A percentile compares a stretch with the other conserved stretches of the same genome.
Conservation (phyloP, 2,329 filamentous ascomycete genomes). For the Septoria linicola region DNA sequence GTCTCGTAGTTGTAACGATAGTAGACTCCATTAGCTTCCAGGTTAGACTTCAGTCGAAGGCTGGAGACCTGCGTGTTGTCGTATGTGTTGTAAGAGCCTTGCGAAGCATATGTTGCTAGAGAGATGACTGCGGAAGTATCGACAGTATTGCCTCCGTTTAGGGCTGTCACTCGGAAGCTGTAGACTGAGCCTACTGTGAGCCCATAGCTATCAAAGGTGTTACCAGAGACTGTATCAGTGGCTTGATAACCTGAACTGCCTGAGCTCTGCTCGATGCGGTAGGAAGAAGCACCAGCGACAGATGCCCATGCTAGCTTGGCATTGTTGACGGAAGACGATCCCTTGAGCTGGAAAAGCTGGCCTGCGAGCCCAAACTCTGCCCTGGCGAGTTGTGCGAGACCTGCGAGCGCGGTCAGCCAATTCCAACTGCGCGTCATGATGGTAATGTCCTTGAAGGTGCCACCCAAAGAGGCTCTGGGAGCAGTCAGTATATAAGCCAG, state of each 20-base stretch:
- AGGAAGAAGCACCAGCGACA: conserved; percentile 17
- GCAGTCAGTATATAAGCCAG: no score
- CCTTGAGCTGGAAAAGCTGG: conserved; percentile 25
- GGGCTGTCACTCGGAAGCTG: conserved; percentile 18
- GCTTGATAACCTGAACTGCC: conserved; percentile 14
- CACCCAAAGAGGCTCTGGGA: no score
- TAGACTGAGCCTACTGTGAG: conserved; percentile 10
- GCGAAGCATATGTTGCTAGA: conserved; percentile 12
- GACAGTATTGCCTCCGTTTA: conserved; percentile 15
- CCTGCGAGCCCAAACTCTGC: conserved; percentile 23
- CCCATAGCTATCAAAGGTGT: conserved; percentile 21
- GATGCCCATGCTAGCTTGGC: conserved; percentile 23
- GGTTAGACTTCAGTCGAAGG: conserved; percentile 17
- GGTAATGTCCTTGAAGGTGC: not conserved
- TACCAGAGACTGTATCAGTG: conserved; percentile 17
- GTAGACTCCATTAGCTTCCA: conserved; percentile 22
- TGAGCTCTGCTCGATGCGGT: conserved; percentile 17
- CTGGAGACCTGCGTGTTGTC: conserved; percentile 21
- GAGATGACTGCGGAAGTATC: conserved; percentile 15
- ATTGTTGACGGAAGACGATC: conserved; percentile 20
- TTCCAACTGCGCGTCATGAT: not conserved
- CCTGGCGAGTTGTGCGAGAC: not conserved
- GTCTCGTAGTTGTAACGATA: conserved; percentile 28
- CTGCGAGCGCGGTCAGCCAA: not conserved
- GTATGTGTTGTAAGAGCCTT: conserved; percentile 21